Conservation (phyloP, 2,329 filamentous ascomycete genomes). For the Colletotrichum liaoningense region DNA sequence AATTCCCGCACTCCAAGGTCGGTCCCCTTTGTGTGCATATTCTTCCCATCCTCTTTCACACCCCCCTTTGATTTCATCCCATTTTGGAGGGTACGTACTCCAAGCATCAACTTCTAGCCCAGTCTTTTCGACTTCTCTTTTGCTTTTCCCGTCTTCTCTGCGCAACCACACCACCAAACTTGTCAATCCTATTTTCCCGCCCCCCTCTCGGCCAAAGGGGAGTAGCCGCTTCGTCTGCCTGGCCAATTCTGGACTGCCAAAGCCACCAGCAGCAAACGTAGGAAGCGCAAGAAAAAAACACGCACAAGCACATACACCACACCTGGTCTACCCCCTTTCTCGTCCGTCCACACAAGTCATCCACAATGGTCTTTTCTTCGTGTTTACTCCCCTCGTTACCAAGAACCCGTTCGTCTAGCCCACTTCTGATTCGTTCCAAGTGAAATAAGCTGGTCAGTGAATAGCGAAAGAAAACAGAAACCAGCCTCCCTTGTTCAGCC, state of each 20-base stretch:
- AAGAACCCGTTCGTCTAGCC: constrained; percentile 24
- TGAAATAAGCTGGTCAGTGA: constrained; percentile 38
- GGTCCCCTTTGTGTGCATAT: constrained; percentile 31
- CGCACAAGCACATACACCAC: background rate
- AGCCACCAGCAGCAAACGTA: constrained; percentile 16
- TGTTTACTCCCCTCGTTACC: constrained; percentile 22
- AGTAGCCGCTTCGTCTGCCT: constrained; percentile 12
- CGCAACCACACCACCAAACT: constrained; percentile 15
- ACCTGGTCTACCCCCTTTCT: constrained; percentile 27
- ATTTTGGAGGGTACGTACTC: constrained; percentile 9
- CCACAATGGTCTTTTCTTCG: constrained; percentile 19
- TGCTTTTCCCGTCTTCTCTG: constrained; percentile 6
- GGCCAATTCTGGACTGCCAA: constrained; percentile 20
- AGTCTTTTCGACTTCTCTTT: constrained; percentile 11
- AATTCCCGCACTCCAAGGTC: background rate
- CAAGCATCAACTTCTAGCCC: constrained; percentile 1
- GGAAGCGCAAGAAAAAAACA: background rate
- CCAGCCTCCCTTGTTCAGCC: constrained; percentile 21
- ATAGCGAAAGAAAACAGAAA: constrained; percentile 32
- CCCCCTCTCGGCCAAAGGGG: constrained; percentile 28
- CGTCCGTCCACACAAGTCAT: constrained; percentile 17
- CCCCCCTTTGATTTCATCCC: constrained; percentile 20
- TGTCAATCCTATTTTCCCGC: constrained; percentile 19
- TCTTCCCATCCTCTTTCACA: constrained; percentile 2
- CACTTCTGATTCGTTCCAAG: constrained; percentile 36